Conservation (phyloP, 1,139 yeast species). For the Citeromyces hawaiiensis region DNA sequence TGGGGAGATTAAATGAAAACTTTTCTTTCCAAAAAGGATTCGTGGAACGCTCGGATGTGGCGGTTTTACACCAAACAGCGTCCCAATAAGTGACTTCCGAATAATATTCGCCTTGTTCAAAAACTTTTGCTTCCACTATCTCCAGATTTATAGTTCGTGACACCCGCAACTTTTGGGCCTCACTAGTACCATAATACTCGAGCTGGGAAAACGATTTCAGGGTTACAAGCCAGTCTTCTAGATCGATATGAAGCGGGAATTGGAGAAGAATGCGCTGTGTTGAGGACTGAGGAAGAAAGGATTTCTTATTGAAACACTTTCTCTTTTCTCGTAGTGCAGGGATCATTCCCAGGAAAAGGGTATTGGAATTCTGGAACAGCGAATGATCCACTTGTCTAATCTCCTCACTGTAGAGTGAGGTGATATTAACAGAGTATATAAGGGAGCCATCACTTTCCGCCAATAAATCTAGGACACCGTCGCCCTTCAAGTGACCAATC, state of each 20-base stretch:
- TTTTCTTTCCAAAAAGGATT: slow-evolving; percentile 68
- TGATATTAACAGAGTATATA: slow-evolving; percentile 50
- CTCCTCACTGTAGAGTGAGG: slow-evolving; percentile 45
- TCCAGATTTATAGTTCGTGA: slow-evolving; percentile 41
- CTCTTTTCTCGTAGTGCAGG: slow-evolving; percentile 29
- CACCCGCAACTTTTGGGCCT: slow-evolving; percentile 33
- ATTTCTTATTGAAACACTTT: not conserved
- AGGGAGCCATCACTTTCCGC: slow-evolving; percentile 55
- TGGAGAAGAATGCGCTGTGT: slow-evolving; percentile 33
- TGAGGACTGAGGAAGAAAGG: slow-evolving; percentile 9
- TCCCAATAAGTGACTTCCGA: slow-evolving; percentile 59
- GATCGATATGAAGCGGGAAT: slow-evolving; percentile 58
- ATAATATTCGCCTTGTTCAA: slow-evolving; percentile 21
- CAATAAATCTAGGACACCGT: slow-evolving; percentile 52
- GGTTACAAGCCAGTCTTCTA: slow-evolving; percentile 78
- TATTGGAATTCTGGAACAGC: slow-evolving; percentile 44
- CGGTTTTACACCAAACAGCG: slow-evolving; percentile 57
- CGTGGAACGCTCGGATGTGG: slow-evolving; percentile 33
- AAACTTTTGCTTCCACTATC: slow-evolving; percentile 55
- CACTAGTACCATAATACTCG: slow-evolving; percentile 16
- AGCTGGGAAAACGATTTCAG: slow-evolving; percentile 42
- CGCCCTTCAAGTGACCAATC: slow-evolving; percentile 57
- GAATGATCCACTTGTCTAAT: slow-evolving; percentile 59
- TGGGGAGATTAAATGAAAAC: slow-evolving; percentile 40
- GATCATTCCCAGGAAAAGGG: slow-evolving; percentile 44